phyloP scores from a whole-genome alignment of 2,329 filamentous ascomycete species.

The Emericellopsis atlantica region DNA sequence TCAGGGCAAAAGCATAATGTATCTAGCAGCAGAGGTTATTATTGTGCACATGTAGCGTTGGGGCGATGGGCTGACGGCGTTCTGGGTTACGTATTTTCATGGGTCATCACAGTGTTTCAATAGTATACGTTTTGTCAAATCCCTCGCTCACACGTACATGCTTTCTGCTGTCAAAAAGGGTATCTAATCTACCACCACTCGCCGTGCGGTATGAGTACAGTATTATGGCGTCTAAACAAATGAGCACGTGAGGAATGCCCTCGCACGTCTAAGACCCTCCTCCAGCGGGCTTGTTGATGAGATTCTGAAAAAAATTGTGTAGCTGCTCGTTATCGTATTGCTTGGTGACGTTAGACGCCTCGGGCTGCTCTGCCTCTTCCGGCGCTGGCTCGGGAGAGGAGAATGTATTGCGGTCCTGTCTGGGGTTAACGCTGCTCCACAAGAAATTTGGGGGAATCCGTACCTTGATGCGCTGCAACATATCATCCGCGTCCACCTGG shows the following conservation, averaged over 20 bases:
- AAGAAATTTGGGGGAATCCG: conserved; percentile 6
- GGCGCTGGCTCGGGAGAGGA: conserved; percentile 30
- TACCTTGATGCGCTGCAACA: conserved; percentile 78
- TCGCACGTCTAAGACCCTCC: too few species aligned
- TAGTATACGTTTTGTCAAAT: too few species aligned
- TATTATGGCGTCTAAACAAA: too few species aligned
- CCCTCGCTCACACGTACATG: too few species aligned
- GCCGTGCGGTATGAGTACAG: too few species aligned
- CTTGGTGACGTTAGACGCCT: conserved; percentile 27
- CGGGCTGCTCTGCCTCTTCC: conserved; percentile 18
- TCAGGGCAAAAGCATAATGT: conserved; percentile 8
- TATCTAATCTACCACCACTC: too few species aligned
- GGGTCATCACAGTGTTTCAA: too few species aligned
- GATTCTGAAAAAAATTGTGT: conserved; percentile 44
- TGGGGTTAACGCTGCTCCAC: not conserved
- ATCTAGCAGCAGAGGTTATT: not conserved
- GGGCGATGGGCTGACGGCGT: too few species aligned
- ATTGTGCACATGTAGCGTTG: not conserved
- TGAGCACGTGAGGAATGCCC: too few species aligned
- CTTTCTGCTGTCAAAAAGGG: too few species aligned
- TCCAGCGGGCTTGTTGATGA: conserved; percentile 28
- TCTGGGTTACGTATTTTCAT: too few species aligned
- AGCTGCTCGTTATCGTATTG: conserved; percentile 40
- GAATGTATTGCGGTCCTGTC: conserved; percentile 44
- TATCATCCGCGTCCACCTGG: conserved; percentile 88